A percentile compares a stretch with the other conserved stretches of the same genome.
Conservation (phyloP, 169 alveolate species). For the Neospora caninum region DNA sequence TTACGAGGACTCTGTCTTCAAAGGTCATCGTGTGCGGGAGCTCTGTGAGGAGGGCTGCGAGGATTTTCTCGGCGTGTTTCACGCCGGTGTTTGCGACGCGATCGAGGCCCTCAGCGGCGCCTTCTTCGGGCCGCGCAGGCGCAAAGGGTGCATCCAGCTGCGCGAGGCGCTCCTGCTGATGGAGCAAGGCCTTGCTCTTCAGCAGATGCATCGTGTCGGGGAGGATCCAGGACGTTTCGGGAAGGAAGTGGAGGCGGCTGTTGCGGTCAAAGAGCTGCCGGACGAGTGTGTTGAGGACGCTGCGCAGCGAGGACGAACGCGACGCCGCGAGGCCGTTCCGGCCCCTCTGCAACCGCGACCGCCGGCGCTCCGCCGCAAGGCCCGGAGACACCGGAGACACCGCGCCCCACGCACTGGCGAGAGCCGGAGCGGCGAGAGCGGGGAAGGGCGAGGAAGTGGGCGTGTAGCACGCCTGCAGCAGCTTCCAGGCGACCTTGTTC, state of each 20-base stretch:
- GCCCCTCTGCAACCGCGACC: neutral
- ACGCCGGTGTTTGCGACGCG: slow-evolving; percentile 29
- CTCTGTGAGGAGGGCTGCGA: slow-evolving; percentile 68
- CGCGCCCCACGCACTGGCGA: neutral
- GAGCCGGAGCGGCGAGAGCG: neutral
- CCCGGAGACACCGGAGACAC: neutral
- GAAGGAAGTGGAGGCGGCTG: slow-evolving; percentile 34
- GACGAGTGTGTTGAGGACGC: slow-evolving; percentile 22
- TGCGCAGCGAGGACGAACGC: neutral
- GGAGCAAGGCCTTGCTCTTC: slow-evolving; percentile 19
- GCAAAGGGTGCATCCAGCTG: slow-evolving; percentile 20
- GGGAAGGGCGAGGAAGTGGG: neutral
- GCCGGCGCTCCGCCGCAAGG: neutral
- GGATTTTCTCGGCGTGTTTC: slow-evolving; percentile 54
- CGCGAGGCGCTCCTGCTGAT: slow-evolving; percentile 46
- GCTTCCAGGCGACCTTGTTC: slow-evolving; percentile 44
- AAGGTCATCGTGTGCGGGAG: slow-evolving; percentile 70
- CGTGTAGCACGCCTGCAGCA: slow-evolving; percentile 39
- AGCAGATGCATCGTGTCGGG: slow-evolving; percentile 23
- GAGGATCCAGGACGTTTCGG: slow-evolving; percentile 19
- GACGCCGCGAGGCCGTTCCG: neutral
- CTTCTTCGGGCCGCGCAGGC: neutral
- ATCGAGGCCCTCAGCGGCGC: neutral
- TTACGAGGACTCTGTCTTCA: slow-evolving; percentile 58
- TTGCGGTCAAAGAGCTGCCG: slow-evolving; percentile 39